Evolutionary conservation across 768 basidiomycete species (phyloP).

Genomic region (Lactifluus pinguis): DNA sequence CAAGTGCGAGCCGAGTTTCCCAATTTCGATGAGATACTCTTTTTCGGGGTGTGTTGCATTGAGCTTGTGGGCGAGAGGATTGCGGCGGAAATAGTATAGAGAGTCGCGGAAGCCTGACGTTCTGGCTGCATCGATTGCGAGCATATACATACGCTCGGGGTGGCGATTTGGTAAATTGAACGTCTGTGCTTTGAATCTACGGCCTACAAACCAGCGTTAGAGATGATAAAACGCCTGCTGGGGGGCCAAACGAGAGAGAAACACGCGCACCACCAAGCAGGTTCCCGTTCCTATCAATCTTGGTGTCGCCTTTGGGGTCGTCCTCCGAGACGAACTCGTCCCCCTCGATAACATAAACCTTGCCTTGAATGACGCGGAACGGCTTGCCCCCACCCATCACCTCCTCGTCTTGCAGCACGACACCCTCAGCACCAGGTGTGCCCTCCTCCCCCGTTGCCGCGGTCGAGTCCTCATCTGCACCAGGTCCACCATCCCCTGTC

Average conservation of each 20-base stretch:
- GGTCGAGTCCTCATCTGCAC: conserved; percentile 11
- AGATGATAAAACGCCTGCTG: not conserved
- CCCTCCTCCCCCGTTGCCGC: conserved; percentile 19
- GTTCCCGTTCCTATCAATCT: conserved; percentile 81
- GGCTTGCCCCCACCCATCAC: conserved; percentile 46
- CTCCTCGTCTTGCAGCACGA: conserved; percentile 14
- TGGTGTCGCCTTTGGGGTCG: conserved; percentile 81
- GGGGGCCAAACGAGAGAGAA: not conserved
- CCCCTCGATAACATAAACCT: conserved; percentile 69
- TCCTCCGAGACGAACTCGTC: conserved; percentile 84
- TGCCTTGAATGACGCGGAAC: conserved; percentile 64
- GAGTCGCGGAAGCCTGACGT: conserved; percentile 96
- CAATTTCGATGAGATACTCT: conserved; percentile 81
- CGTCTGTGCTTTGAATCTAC: conserved; percentile 81
- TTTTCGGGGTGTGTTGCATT: conserved; percentile 87
- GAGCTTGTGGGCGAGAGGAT: conserved; percentile 83
- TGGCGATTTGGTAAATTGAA: conserved; percentile 83
- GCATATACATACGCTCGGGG: conserved; percentile 80
- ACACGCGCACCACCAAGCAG: conserved; percentile 65
- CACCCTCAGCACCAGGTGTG: conserved; percentile 31
- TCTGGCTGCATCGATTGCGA: conserved; percentile 95
- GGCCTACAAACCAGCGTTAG: conserved; percentile 39
- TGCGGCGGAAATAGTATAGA: conserved; percentile 94
- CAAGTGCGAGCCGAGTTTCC: conserved; percentile 82
- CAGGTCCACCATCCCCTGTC: conserved; percentile 2